Conservation (phyloP, 768 basidiomycete genomes). For the Cystobasidium tubakii region DNA sequence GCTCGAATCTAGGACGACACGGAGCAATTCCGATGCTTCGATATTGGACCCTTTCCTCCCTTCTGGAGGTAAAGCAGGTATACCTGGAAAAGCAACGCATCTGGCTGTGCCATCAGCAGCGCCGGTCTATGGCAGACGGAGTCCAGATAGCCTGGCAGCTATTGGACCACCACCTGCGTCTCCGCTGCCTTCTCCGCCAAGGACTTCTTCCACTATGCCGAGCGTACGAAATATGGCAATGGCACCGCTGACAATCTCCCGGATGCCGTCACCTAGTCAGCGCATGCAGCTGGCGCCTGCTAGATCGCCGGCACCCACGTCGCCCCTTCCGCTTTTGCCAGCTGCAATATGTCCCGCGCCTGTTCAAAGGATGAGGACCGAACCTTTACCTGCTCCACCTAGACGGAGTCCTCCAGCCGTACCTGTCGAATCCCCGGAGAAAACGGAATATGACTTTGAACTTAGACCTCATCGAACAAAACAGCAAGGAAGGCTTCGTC, state of each 20-base stretch:
- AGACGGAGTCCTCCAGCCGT: not conserved
- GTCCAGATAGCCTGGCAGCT: not conserved
- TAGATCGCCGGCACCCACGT: not conserved
- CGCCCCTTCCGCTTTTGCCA: not conserved
- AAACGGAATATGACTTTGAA: not conserved
- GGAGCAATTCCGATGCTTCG: constrained; percentile 10
- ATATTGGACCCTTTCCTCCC: not conserved
- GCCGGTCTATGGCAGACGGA: not conserved
- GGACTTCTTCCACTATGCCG: not conserved
- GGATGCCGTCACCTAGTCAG: not conserved
- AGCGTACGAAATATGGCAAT: not conserved
- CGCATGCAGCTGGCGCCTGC: not conserved
- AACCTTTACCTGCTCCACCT: not conserved
- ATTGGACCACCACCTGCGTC: constrained; percentile 2
- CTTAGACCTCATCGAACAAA: not conserved
- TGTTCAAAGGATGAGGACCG: not conserved
- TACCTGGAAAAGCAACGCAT: not conserved
- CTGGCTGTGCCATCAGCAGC: not conserved
- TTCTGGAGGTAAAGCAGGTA: not conserved
- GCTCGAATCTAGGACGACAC: not conserved
- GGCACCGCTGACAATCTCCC: not conserved
- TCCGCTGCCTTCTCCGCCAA: not conserved
- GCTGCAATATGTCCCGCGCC: not conserved
- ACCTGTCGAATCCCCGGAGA: not conserved
- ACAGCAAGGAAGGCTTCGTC: not conserved